These are phyloP conservation scores for Rhodotorula sp. DNA, from an alignment of 1,284 basidiomycete genomes.

Conservation along the genomic window DNA sequence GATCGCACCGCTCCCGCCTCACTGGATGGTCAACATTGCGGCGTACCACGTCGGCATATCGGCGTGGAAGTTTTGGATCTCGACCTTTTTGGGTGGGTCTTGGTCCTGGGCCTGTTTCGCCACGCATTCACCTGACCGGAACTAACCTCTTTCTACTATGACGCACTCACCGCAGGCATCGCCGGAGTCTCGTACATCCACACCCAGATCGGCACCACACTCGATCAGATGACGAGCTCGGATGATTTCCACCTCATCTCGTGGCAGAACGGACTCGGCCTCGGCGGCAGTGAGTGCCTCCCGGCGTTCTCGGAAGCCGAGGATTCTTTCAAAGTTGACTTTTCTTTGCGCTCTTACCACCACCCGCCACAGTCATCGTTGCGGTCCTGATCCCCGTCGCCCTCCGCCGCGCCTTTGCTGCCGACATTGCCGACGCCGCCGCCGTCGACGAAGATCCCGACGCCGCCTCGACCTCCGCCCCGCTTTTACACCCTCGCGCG, in stretches of 20 bases:
- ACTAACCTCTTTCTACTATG: too few species aligned
- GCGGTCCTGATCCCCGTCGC: constrained; percentile 91
- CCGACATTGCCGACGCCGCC: constrained; percentile 41
- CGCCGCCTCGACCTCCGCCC: constrained; percentile 7
- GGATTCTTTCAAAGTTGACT: constrained; percentile 47
- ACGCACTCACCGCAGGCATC: too few species aligned
- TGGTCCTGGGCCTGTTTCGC: not conserved
- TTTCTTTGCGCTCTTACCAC: constrained; percentile 65
- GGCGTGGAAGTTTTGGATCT: constrained; percentile 80
- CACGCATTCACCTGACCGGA: too few species aligned
- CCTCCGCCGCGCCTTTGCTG: constrained; percentile 49
- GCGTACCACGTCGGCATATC: constrained; percentile 87
- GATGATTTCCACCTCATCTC: constrained; percentile 87
- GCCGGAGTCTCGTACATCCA: constrained; percentile 91
- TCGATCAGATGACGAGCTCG: constrained; percentile 91
- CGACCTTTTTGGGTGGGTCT: constrained; percentile 70
- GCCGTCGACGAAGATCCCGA: constrained; percentile 4
- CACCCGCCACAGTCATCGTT: constrained; percentile 63
- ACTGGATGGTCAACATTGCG: constrained; percentile 93
- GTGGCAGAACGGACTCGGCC: constrained; percentile 52
- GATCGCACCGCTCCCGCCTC: constrained; percentile 87
- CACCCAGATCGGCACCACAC: constrained; percentile 80
- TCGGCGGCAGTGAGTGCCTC: constrained; percentile 29
- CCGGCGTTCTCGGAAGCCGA: not conserved
- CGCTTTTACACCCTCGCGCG: constrained; percentile 2